These are phyloP conservation scores for Fusarium robinianum DNA, from an alignment of 2,329 filamentous ascomycete genomes.

Conservation along the genomic window DNA sequence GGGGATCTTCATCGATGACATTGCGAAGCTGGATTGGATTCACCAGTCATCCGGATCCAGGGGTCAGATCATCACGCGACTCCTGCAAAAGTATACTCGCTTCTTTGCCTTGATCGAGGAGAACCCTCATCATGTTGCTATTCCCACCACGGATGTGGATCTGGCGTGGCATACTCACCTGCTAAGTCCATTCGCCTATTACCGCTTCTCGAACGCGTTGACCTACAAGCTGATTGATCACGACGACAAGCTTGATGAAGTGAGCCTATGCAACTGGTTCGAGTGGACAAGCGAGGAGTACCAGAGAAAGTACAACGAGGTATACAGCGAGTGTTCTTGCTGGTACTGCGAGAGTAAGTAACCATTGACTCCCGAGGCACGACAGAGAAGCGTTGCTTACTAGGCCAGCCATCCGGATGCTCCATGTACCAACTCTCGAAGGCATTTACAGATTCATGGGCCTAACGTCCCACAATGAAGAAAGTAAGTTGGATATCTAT, in stretches of 20 bases:
- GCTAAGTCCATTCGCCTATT: slow-evolving; percentile 67
- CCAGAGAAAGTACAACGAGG: slow-evolving; percentile 63
- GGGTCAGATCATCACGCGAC: slow-evolving; percentile 63
- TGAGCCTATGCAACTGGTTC: slow-evolving; percentile 65
- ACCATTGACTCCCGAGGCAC: too few species aligned
- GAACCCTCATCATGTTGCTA: slow-evolving; percentile 53
- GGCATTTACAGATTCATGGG: too few species aligned
- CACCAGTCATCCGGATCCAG: slow-evolving; percentile 73
- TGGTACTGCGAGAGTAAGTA: slow-evolving; percentile 95
- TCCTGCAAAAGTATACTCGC: slow-evolving; percentile 66
- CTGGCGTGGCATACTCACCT: slow-evolving; percentile 84
- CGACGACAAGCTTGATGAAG: slow-evolving; percentile 80
- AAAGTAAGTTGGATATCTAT: slow-evolving; percentile 35
- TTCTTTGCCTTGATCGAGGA: slow-evolving; percentile 64
- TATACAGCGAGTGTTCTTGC: slow-evolving; percentile 79
- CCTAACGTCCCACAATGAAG: slow-evolving; percentile 53
- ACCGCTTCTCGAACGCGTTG: slow-evolving; percentile 54
- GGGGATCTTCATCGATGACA: slow-evolving; percentile 70
- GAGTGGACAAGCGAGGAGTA: slow-evolving; percentile 75
- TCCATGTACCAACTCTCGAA: slow-evolving; percentile 54
- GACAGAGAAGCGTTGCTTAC: too few species aligned
- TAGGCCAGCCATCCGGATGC: slow-evolving; percentile 42
- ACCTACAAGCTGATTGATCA: slow-evolving; percentile 72
- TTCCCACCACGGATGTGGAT: slow-evolving; percentile 76
- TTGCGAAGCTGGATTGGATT: slow-evolving; percentile 77